These are phyloP conservation scores for Saccharomyces paradoxus DNA, from an alignment of 805 yeast genomes.

Conservation along the genomic window DNA sequence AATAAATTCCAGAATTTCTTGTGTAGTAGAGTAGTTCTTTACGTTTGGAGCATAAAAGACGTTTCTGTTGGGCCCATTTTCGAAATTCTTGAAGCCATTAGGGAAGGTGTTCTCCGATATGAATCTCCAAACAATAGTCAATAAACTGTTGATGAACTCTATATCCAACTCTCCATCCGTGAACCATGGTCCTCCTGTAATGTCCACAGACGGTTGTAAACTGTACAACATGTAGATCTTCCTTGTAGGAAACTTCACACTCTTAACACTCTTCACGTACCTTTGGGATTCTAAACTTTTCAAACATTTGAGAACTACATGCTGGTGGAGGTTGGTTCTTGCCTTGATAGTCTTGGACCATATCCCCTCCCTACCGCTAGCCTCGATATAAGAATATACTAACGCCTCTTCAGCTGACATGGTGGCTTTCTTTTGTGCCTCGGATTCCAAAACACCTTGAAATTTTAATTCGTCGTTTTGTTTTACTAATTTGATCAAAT, in stretches of 20 bases:
- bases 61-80: constrained; percentile 12
- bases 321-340: constrained; percentile 82
- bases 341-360: constrained; percentile 92
- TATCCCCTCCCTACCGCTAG: constrained; percentile 89
- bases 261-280: constrained; percentile 80
- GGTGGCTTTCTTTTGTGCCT: constrained; percentile 66
- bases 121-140: constrained; percentile 82
- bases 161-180: constrained; percentile 91
- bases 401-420: constrained; percentile 86
- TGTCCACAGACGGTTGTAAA: constrained; percentile 87
- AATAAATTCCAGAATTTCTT: constrained; percentile 69
- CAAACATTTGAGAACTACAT: constrained; percentile 76
- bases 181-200: constrained; percentile 99
- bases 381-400: constrained; percentile 85
- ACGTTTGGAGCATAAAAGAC: constrained; percentile 46
- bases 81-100: constrained; percentile 43
- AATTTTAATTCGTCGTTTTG: constrained; percentile 61
- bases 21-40: constrained; percentile 59
- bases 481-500: constrained; percentile 61
- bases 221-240: constrained; percentile 93
- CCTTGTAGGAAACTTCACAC: constrained; percentile 87
- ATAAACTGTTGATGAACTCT: constrained; percentile 79
- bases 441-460: constrained; percentile 63
- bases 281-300: constrained; percentile 73
- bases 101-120: constrained; percentile 74